These are phyloP conservation scores for Pseudopyricularia cyperi DNA, from an alignment of 2,329 filamentous ascomycete species.

Conservation along the genomic window DNA sequence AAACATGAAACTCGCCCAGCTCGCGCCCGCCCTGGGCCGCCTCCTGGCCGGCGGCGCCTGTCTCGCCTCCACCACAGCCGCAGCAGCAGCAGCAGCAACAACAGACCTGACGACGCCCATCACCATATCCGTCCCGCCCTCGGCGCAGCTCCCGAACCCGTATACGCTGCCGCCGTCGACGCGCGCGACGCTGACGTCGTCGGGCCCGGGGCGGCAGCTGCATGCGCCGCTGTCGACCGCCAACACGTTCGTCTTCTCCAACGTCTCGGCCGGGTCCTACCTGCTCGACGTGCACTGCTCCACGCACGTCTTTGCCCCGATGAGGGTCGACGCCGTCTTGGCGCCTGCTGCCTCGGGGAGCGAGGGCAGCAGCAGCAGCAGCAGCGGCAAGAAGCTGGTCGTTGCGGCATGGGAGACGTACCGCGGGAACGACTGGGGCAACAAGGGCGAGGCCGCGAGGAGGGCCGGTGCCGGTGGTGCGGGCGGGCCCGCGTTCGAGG, in stretches of 20 bases:
- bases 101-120: slow-evolving; percentile 23
- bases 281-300: slow-evolving; percentile 68
- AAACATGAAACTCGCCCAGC: slow-evolving; percentile 1
- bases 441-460: slow-evolving; percentile 54
- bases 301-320: slow-evolving; percentile 62
- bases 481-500: slow-evolving; percentile 35
- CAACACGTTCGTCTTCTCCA: slow-evolving; percentile 64
- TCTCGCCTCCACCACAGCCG: slow-evolving; percentile 14
- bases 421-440: slow-evolving; percentile 79
- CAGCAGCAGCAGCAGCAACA: slow-evolving; percentile 9
- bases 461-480: slow-evolving; percentile 17
- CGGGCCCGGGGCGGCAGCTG: slow-evolving; percentile 16
- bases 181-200: slow-evolving; percentile 44
- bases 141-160: slow-evolving; percentile 29
- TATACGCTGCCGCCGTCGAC: slow-evolving; percentile 49
- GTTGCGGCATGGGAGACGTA: slow-evolving; percentile 72
- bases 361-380: slow-evolving; percentile 19
- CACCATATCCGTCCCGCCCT: slow-evolving; percentile 28
- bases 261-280: slow-evolving; percentile 62
- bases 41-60: slow-evolving; percentile 16
- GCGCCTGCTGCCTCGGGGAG: slow-evolving; percentile 10
- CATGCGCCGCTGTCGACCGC: slow-evolving; percentile 51
- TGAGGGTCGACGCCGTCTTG: slow-evolving; percentile 59
- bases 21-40: slow-evolving; percentile 4
- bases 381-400: slow-evolving; percentile 15